Evolutionary conservation across 768 basidiomycete species (phyloP), one percentile per base, ranked within the genome.

Genomic region (Termitomyces sp.): DNA sequence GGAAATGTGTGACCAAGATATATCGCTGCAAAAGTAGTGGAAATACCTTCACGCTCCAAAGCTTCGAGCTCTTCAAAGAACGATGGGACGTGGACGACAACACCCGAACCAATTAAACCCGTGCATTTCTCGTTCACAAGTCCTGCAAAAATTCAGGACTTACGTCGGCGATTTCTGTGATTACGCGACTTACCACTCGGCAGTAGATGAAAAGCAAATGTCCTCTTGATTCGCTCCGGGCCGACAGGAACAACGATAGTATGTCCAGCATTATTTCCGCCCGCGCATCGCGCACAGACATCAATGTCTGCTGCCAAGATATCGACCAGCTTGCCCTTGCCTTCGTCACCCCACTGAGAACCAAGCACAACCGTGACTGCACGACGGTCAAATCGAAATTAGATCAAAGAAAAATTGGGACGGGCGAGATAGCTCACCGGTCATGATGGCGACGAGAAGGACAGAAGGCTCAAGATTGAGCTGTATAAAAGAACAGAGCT

Each of bases 211-310:
- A 99, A 99, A 43, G 95, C 95, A 75, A 91, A 98, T 1, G 87
- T 94, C 66, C 84, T 95, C 75, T 86, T 85, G 60, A 85, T 79
- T 49, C 84, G 83, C 62, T 92, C 84, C 50, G 86, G 82, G 11
- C 85, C 83, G 31, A 84, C 73, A 5, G 89, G 87, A 5, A 87
- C 92, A 65, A 99, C 89, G 73, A 99, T 98, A 29, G 97, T 98
- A 77, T 99, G 97, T 2, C 97, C 97, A 29, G 97, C 97, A 72
- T 99, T 99, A 79, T 98, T 98, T 11, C 97, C 97, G 14, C 97
- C 97, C 12, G 97, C 97, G 72, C 94, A 98, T 51, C 97, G 85
- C 20, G 95, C 96, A 69, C 96, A 98, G 71, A 98, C 73, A 74
- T 99, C 97, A 61, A 85, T 82, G 47, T 96, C 85, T 14, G 90